phyloP scores from a whole-genome alignment of 257 asterid genomes.

The Cordia subcordata region DNA sequence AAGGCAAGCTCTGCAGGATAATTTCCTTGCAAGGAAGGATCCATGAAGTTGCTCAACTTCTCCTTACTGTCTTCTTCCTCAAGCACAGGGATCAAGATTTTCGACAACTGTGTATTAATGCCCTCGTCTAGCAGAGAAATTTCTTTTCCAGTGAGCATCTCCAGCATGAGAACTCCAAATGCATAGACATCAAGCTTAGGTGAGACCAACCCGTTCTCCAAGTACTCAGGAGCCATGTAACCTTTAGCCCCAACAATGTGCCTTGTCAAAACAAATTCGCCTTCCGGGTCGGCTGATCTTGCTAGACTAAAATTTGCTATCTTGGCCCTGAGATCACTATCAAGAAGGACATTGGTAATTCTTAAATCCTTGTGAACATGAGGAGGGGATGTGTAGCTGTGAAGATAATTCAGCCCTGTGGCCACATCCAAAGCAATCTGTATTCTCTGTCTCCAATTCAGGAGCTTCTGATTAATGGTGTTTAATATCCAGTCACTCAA shows the following conservation, averaged over 20 bases:
- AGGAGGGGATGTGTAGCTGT: conserved; percentile 70
- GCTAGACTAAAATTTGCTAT: conserved; percentile 65
- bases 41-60: conserved; percentile 39
- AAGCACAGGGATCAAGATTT: conserved; percentile 33
- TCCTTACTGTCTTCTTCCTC: conserved; percentile 33
- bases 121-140: conserved; percentile 32
- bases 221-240: conserved; percentile 95
- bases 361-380: conserved; percentile 78
- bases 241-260: conserved; percentile 95
- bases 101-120: conserved; percentile 23
- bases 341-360: conserved; percentile 61
- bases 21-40: conserved; percentile 46
- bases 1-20: conserved; percentile 51
- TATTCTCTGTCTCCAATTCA: conserved; percentile 59
- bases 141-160: conserved; percentile 77
- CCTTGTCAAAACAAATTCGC: conserved; percentile 71
- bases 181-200: conserved; percentile 82
- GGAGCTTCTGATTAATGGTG: conserved; percentile 7
- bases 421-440: conserved; percentile 76
- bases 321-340: conserved; percentile 63
- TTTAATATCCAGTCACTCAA: conserved; percentile 49
- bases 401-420: conserved; percentile 80
- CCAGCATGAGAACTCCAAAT: conserved; percentile 74
- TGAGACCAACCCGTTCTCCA: conserved; percentile 79
- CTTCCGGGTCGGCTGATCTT: conserved; percentile 64